Evolutionary conservation across 192 early-diverging fungal genomes (phyloP), one percentile per base, ranked within the genome.

Genomic region (Umbelopsis sp.): DNA sequence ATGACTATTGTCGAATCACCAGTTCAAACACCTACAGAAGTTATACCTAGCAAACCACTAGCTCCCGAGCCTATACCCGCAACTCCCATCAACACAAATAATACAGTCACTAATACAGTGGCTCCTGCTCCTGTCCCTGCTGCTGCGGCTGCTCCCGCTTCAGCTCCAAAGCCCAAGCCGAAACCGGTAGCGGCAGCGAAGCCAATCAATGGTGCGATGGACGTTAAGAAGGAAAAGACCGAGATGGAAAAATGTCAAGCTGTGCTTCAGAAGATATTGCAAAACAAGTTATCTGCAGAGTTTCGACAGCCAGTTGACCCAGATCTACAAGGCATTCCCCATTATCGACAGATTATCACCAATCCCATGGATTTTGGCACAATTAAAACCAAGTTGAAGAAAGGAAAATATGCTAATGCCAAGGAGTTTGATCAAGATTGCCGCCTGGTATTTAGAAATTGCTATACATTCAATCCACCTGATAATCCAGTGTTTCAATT

Each of bases 381-480:
- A 0, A 79, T 92, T 27, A 81, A 80, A 27, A 45, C 55, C 33
- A 80, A 77, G 46, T 67, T 91, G 6, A 81, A 79, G 15, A 64
- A 35, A 1, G 64, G 65, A 45, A 58, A 74, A 47, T 91, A 91
- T 68, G 3, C 72, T 0, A 64, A 37, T 15, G 55, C 75, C 5
- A 55, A 52, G 2, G 77, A 80, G 48, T 71, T 79, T 44, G 87
- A 82, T 33, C 70, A 66, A 2, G 89, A 91, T 69, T 45, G 88
- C 23, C 71, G 81, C n/a, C 72, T 88, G 67, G 88, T 91, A 84
- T 80, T 91, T 12, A 73, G 66, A 22, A 91, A 91, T 68, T 91
- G 90, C 64, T 88, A 75, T 49, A 69, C 64, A 1, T 96, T 91
- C 64, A 96, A 96, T 77, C 87, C 87, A n/a, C 78, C 83, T 0